Base-by-base conservation (phyloP, 345 rosid species). In the Xanthoceras sorbifolium region DNA sequence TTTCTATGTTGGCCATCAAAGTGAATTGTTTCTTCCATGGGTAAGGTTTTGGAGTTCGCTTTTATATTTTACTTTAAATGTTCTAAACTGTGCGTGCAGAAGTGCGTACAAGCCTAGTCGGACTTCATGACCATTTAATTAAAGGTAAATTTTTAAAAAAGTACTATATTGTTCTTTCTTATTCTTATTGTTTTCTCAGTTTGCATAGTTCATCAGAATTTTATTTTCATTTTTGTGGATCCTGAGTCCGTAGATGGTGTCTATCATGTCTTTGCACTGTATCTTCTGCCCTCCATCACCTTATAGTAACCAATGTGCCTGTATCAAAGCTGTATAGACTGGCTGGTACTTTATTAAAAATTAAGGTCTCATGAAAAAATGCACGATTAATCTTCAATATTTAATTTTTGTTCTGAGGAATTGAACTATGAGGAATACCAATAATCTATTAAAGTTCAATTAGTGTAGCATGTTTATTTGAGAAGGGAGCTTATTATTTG, bases 81-180 rank as follows among this genome's bases (percentile, higher is more conserved):
- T 44, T 68, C 46, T 22, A 3, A 15, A 26, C 64, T n/a, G 48
- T 80, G 67, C 71, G 11, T 63, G 74, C 86, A 86, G 88, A 88
- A 94, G 97, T 94, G 74, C 76, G 74, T 75, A 79, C 79, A 14
- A 84, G 88, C 71, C 70, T 85, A 0, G 77, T 78, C 18, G 97
- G 86, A 82, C 93, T 94, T 80, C 80, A 74, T 55, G 87, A 87
- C 50, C 86, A 89, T 76, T 52, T 90, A 66, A 75, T 68, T 73
- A 78, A 82, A 87, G 98, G 97, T 94, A 84, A 79, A 28, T 65
- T 15, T 68, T 54, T 68, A 1, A 36, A 59, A 3, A 44, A 23
- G 44, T 26, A 25, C 6, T 4, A 0, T 11, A 28, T 4, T 8
- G 61, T 22, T 55, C 61, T 55, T 55, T 57, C 62, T 7, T 14